These are phyloP conservation scores for Tylopilus vinaceipallidus DNA, from an alignment of 768 basidiomycete genomes.

Conservation along the genomic window DNA sequence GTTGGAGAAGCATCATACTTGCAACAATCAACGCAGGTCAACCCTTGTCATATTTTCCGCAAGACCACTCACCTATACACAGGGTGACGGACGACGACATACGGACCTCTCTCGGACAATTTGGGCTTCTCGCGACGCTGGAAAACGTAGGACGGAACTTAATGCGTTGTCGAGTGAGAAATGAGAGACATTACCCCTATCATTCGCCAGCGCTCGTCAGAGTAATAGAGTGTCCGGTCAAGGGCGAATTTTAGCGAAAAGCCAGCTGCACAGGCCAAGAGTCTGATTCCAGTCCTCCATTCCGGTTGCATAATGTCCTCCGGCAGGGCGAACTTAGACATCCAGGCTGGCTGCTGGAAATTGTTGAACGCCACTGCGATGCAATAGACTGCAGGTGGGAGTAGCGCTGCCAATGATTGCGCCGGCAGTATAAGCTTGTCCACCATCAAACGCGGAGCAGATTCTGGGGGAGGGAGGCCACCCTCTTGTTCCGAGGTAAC, in stretches of 20 bases:
- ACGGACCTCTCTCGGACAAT: slow-evolving; percentile 32
- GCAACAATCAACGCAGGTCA: neutral
- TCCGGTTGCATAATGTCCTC: slow-evolving; percentile 20
- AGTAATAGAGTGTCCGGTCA: slow-evolving; percentile 9
- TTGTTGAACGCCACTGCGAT: slow-evolving; percentile 26
- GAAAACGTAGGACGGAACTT: neutral
- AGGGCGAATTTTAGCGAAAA: slow-evolving; percentile 18
- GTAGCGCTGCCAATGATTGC: slow-evolving; percentile 22
- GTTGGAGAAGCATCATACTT: slow-evolving; percentile 27
- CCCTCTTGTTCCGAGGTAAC: slow-evolving; percentile 9
- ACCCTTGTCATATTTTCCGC: neutral
- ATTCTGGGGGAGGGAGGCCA: slow-evolving; percentile 17
- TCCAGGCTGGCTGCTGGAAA: slow-evolving; percentile 38
- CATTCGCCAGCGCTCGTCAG: slow-evolving; percentile 31
- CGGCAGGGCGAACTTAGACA: slow-evolving; percentile 27
- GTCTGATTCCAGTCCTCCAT: slow-evolving; percentile 24
- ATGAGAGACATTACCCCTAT: slow-evolving; percentile 28
- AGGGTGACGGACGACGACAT: slow-evolving; percentile 38
- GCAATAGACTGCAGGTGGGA: slow-evolving; percentile 31
- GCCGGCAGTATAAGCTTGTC: slow-evolving; percentile 30
- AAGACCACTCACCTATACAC: slow-evolving; percentile 29
- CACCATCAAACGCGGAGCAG: slow-evolving; percentile 15
- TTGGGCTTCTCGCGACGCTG: slow-evolving; percentile 32
- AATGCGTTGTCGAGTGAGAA: neutral
- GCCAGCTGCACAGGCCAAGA: slow-evolving; percentile 28